Evolutionary conservation across 2,329 filamentous ascomycete species (phyloP), one percentile per base, ranked within the genome.

Genomic region (Coniochaeta pulveracea): DNA sequence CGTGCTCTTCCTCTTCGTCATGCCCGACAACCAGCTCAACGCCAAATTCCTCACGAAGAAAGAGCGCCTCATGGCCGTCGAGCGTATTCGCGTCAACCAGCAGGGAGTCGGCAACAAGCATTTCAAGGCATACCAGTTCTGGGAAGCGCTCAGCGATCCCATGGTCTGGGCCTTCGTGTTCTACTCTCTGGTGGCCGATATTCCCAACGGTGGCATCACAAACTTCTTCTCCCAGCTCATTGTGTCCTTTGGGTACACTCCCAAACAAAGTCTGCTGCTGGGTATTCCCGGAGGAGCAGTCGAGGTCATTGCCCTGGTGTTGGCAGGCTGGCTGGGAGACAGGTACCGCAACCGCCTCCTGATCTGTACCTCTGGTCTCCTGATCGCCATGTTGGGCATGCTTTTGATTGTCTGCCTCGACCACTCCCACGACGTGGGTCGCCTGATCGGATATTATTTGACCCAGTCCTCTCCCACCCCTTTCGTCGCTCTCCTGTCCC

Each of bases 91-190:
- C 1, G 50, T 64, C 23, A 82, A 83, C 43, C 66, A 76, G 39
- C 75, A 80, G 50, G 77, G 77, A n/a, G 73, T 80, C 14, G 75
- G 74, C 3, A 80, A 80, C 47, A 76, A 76, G 53, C 69, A 80
- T 40, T 79, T 72, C 52, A 79, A 79, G 47, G 48, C 61, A 44
- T 74, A 78, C 37, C 77, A 83, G 49, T 56, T 77, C 41, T 49
- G 49, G 33, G 55, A 60, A 37, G 55, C 55, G 4, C 23, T 58
- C 10, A 47, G 47, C 3, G 56, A 60, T 34, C 55, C 55, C 4
- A 51, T 56, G 48, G 42, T 55, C 16, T 60, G 56, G 50, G 49
- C 49, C 10, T 55, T 57, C 34, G 53, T 49, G 4, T 43, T 55
- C 10, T 56, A 48, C 40, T 45, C 47, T 21, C 33, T 54, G 2